phyloP scores from a whole-genome alignment of 2,329 filamentous ascomycete genomes.

The Aspergillus alliaceus region DNA sequence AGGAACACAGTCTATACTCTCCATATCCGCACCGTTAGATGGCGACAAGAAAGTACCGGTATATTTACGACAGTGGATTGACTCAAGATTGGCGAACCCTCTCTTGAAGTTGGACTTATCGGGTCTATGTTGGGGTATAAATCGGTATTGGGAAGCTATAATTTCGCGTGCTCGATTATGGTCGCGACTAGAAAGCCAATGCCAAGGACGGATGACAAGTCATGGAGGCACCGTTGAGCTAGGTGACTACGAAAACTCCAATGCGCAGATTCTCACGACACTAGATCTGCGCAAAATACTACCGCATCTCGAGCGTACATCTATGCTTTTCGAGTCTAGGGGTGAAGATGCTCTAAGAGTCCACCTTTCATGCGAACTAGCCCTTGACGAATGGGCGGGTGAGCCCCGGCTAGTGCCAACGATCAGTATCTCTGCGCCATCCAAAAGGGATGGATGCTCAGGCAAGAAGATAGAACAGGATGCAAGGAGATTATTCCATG shows the following conservation, averaged over 20 bases:
- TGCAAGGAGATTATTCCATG: conserved; percentile 38
- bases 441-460: conserved; percentile 6
- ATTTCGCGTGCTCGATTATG: conserved; percentile 40
- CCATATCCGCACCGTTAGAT: conserved; percentile 27
- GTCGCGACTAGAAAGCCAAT: conserved; percentile 32
- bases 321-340: conserved; percentile 31
- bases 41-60: conserved; percentile 28
- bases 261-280: conserved; percentile 14
- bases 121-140: conserved; percentile 43
- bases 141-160: conserved; percentile 42
- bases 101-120: conserved; percentile 39
- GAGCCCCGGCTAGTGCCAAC: conserved; percentile 39
- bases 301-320: conserved; percentile 38
- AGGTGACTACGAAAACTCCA: background rate
- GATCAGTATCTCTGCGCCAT: conserved; percentile 31
- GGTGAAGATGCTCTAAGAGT: conserved; percentile 16
- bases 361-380: conserved; percentile 36
- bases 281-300: conserved; percentile 30
- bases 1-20: conserved; percentile 35
- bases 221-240: background rate
- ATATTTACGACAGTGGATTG: conserved; percentile 35
- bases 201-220: conserved; percentile 14
- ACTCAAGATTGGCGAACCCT: conserved; percentile 33
- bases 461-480: conserved; percentile 37
- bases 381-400: conserved; percentile 41